Conservation (phyloP, 2,329 filamentous ascomycete species). For the Pseudonectria buxi region DNA sequence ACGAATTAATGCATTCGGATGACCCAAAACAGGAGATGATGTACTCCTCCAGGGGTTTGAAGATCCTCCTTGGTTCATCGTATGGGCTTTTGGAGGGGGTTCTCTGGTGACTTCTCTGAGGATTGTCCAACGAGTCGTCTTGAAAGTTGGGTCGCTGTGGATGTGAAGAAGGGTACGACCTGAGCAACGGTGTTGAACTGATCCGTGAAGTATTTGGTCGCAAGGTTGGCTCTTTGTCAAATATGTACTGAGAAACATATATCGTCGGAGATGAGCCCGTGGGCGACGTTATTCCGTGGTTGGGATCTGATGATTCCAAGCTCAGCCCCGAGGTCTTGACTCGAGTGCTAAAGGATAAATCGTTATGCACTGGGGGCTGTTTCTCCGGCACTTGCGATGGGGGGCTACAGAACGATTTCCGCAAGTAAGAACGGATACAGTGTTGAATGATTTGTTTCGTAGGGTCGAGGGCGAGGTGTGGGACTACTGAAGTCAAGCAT, state of each 20-base stretch:
- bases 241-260: constrained; percentile 22
- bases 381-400: constrained; percentile 10
- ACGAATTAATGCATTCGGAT: constrained; percentile 66
- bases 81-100: constrained; percentile 11
- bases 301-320: constrained; percentile 2
- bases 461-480: constrained; percentile 28
- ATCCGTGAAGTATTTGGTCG: constrained; percentile 25
- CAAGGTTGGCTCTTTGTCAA: constrained; percentile 33
- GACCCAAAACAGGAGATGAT: constrained; percentile 62
- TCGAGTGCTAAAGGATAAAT: constrained; percentile 16
- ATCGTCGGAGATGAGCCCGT: constrained; percentile 12
- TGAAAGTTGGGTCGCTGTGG: constrained; percentile 30
- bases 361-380: constrained; percentile 7
- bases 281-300: constrained; percentile 3
- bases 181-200: constrained; percentile 13
- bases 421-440: constrained; percentile 27
- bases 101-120: constrained; percentile 9
- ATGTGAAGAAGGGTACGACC: constrained; percentile 41
- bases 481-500: constrained; percentile 16
- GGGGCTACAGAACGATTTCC: constrained; percentile 16
- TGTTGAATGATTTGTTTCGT: constrained; percentile 28
- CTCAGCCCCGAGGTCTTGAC: constrained; percentile 10
- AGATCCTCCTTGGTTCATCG: constrained; percentile 52
- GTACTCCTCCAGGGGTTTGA: constrained; percentile 72
- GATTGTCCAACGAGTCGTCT: constrained; percentile 8